Evolutionary conservation across 2,329 filamentous ascomycete species (phyloP), one percentile per base, ranked within the genome.

Genomic region (Colletotrichum noveboracense): DNA sequence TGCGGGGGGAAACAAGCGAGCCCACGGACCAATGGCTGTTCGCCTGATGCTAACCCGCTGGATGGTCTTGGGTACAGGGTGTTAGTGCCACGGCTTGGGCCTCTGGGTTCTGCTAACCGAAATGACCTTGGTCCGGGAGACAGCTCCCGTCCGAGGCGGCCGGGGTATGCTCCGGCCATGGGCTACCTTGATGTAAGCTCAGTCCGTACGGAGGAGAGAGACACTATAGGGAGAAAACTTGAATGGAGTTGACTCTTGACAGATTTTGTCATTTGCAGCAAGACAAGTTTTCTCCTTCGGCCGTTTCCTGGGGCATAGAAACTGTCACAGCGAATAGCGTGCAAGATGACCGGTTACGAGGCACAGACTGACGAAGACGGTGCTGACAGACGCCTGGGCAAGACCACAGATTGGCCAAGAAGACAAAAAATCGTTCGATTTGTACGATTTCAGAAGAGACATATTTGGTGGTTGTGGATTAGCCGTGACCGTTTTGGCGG

Each of bases 1-100:
- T 75, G 72, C 72, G 70, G 74, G 74, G 74, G 74, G 58, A 64
- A 26, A 16, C 70, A 74, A 55, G 64, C 74, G 58, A 74, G 7
- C 13, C 38, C 16, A 26, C n/a, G 18, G 12, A 36, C 70, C 74
- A 76, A 76, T 76, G 9, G 48, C 13, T 30, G 8, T 24, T 13
- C n/a, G 24, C 26, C 58, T 58, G 48, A 69, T 74, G 48, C 34
- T 69, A 69, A 75, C 24, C 28, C 26, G 7, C 13, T 3, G 14
- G 14, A 2, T 14, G 36, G 12, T 24, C 36, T 24, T 34, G 62
- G 34, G 70, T 74, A 73, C 26, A 56, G 13, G 32, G 26, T 24
- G 58, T 69, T 75, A 73, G 73, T 68, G 62, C 9, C 3, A 18
- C 18, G 9, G 55, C 32, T 48, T 32, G 28, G 26, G 55, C n/a